A percentile compares a stretch with the other conserved stretches of the same genome.
phyloP scores from a whole-genome alignment of 257 asterid genomes.

The Ophiorrhiza pumila region DNA sequence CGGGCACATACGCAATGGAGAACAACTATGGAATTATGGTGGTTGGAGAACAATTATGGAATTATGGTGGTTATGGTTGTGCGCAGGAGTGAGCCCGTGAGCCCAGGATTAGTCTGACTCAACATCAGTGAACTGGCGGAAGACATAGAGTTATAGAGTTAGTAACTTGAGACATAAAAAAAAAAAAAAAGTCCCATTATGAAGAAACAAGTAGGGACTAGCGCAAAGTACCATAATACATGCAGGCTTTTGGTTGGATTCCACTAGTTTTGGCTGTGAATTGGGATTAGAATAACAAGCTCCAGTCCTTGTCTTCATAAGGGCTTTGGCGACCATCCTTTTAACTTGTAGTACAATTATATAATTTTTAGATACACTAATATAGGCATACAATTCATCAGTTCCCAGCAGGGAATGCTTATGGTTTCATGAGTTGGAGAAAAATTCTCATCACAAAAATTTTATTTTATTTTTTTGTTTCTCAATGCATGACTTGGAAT shows the following conservation, averaged over 20 bases:
- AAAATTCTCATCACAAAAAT: constrained; percentile 1
- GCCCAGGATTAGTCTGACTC: no score
- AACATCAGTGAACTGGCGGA: no score
- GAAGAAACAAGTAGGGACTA: constrained; percentile 1
- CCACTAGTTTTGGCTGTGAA: constrained; percentile 15
- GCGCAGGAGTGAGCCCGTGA: no score
- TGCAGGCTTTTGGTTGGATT: constrained; percentile 13
- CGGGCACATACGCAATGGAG: no score
- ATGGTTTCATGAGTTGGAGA: neutral
- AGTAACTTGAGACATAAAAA: no score
- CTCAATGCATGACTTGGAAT: neutral
- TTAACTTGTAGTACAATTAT: neutral
- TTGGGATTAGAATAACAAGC: neutral
- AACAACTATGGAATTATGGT: no score
- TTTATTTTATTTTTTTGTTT: no score
- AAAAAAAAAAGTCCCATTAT: constrained; percentile 15
- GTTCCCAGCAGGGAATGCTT: neutral
- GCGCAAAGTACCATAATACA: neutral
- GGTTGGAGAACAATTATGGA: no score
- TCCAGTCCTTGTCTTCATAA: constrained; percentile 1
- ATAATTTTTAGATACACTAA: neutral
- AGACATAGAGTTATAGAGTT: no score
- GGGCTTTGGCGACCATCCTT: neutral
- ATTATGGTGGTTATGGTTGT: no score
- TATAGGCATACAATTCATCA: neutral